Base-by-base conservation (phyloP, 352 stramenopile genomes). In the Phytophthora sojae region DNA sequence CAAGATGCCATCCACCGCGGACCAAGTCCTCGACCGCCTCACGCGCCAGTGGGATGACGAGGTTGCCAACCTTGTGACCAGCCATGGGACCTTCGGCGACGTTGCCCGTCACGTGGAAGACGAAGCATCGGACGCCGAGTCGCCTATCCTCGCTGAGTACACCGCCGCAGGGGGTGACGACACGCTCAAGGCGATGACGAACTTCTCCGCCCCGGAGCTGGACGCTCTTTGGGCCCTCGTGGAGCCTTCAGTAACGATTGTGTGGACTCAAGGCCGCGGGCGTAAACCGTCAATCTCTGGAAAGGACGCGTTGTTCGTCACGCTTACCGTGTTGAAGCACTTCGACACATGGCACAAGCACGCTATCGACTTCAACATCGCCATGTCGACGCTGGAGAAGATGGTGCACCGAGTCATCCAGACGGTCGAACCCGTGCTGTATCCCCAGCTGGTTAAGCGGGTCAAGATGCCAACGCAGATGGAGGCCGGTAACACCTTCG, bases 41-140 rank as follows among this genome's bases (percentile, higher is more conserved):
- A 21, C 2, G 19, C 54, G 12, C 54, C 54, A 64, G 23, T 63
- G 11, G 30, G 30, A 64, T 23, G 55, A 59, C 11, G 63, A 70
- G 12, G 19, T 6, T 17, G 12, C 64, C 19, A 74, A 69, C 39
- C 37, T 74, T 11, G 32, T 55, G 3, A 14, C 4, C 32, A 69
- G 47, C 47, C 45, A 65, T 29, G 17, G 65, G 6, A 26, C n/a
- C 8, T 65, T 74, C 47, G 67, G 32, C 21, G 59, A 62, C 3
- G 45, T 74, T 8, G 54, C 67, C 0, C 17, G 67, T 11, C 58
- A 69, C 5, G 32, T 64, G 4, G 54, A 74, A 12, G 67, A 65
- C 8, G 49, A 65, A 25, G 60, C 32, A 0, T 32, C 55, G 26
- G 49, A 63, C 5, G 42, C 26, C n/a, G 32, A 15, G 3, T 42